Evolutionary conservation across 2,329 filamentous ascomycete species (phyloP).

Genomic region (Xylaria sp.): DNA sequence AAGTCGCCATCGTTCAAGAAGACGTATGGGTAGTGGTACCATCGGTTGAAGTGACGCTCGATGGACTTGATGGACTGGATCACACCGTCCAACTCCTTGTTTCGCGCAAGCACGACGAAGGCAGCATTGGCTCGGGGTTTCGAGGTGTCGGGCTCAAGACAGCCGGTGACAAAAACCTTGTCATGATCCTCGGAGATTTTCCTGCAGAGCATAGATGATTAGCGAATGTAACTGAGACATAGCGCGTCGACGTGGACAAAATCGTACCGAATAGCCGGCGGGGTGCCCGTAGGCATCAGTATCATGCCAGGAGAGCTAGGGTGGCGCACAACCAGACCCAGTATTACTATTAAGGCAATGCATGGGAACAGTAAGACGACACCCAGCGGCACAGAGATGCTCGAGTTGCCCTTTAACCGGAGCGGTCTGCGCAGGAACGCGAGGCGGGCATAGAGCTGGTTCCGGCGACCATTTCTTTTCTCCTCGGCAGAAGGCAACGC

Average conservation of each 20-base stretch:
- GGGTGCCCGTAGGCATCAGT: slow-evolving; percentile 80
- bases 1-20: slow-evolving; percentile 98
- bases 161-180: slow-evolving; percentile 91
- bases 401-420: slow-evolving; percentile 84
- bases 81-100: slow-evolving; percentile 94
- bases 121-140: slow-evolving; percentile 85
- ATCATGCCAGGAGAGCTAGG: slow-evolving; percentile 76
- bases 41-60: slow-evolving; percentile 97
- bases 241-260: slow-evolving; percentile 13
- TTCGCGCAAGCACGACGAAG: slow-evolving; percentile 90
- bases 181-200: slow-evolving; percentile 97
- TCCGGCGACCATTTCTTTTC: slow-evolving; percentile 38
- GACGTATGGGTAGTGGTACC: slow-evolving; percentile 98
- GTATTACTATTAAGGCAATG: slow-evolving; percentile 84
- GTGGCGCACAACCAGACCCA: slow-evolving; percentile 84
- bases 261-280: slow-evolving; percentile 79
- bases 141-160: slow-evolving; percentile 72
- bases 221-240: slow-evolving; percentile 3
- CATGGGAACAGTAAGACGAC: slow-evolving; percentile 89
- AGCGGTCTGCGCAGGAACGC: slow-evolving; percentile 83
- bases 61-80: slow-evolving; percentile 97
- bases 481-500: slow-evolving; percentile 49
- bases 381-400: slow-evolving; percentile 85
- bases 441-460: slow-evolving; percentile 48
- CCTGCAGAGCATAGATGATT: slow-evolving; percentile 41